A percentile compares a stretch with the other conserved stretches of the same genome.
Evolutionary conservation across 1,139 yeast genomes (phyloP).

Genomic region (Sugiyamaella grinbergsii): DNA sequence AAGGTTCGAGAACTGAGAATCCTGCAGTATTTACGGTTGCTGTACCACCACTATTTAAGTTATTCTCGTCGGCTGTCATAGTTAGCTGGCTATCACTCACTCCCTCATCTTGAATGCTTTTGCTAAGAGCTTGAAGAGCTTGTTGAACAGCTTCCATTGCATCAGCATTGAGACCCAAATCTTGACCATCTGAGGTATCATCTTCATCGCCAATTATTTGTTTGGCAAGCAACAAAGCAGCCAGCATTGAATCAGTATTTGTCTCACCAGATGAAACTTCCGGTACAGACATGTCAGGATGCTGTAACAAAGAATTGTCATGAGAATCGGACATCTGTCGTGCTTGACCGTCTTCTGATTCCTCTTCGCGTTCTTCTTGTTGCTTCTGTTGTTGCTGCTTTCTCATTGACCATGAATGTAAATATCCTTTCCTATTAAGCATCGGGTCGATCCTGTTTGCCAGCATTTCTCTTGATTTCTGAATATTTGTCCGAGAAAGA

Average conservation of each 20-base stretch:
- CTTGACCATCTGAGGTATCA: slow-evolving; percentile 21
- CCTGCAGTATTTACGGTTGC: slow-evolving; percentile 1
- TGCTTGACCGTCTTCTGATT: background rate
- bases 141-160: slow-evolving; percentile 45
- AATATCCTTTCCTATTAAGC: slow-evolving; percentile 30
- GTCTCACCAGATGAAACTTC: slow-evolving; percentile 20
- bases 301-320: background rate
- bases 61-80: background rate
- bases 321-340: background rate
- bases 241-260: slow-evolving; percentile 33
- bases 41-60: slow-evolving; percentile 17
- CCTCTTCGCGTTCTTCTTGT: slow-evolving; percentile 13
- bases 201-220: slow-evolving; percentile 40
- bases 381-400: slow-evolving; percentile 19
- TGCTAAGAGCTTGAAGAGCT: slow-evolving; percentile 40
- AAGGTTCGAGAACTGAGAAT: slow-evolving; percentile 4
- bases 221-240: slow-evolving; percentile 48
- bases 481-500: slow-evolving; percentile 50
- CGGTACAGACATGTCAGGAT: slow-evolving; percentile 1
- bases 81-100: slow-evolving; percentile 2
- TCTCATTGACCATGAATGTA: slow-evolving; percentile 28
- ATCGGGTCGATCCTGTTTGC: slow-evolving; percentile 35
- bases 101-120: slow-evolving; percentile 29
- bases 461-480: slow-evolving; percentile 24
- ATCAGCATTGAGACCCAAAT: slow-evolving; percentile 38